Conservation (phyloP, 208 protist species). For the Trypanosomatidae sp. region DNA sequence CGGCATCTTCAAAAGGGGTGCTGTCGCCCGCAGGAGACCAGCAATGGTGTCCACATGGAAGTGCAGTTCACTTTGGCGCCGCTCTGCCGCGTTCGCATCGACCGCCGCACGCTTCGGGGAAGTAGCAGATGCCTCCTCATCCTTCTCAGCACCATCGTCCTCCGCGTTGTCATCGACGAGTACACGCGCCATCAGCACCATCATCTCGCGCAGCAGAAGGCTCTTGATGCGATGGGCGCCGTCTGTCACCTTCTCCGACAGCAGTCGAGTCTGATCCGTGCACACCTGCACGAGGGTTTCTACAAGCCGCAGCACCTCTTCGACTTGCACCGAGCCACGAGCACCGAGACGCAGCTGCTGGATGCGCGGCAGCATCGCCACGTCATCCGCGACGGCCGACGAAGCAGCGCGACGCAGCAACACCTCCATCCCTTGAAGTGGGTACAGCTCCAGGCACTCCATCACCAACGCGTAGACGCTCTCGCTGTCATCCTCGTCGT, state of each 20-base stretch:
- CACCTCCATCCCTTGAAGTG: constrained; percentile 45
- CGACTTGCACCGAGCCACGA: constrained; percentile 25
- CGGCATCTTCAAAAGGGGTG: constrained; percentile 58
- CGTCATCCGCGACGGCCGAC: constrained; percentile 22
- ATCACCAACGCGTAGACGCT: constrained; percentile 53
- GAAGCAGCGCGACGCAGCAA: constrained; percentile 37
- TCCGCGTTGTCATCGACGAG: constrained; percentile 34
- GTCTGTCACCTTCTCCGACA: constrained; percentile 57
- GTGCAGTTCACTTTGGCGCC: constrained; percentile 25
- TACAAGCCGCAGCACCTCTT: constrained; percentile 47
- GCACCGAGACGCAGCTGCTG: constrained; percentile 18
- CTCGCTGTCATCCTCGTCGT: constrained; percentile 53
- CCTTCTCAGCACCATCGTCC: constrained; percentile 9
- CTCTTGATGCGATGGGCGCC: constrained; percentile 46
- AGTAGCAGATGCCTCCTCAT: constrained; percentile 4
- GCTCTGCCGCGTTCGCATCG: constrained; percentile 5
- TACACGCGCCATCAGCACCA: constrained; percentile 78
- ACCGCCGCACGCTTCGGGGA: not conserved
- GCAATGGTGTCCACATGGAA: constrained; percentile 67
- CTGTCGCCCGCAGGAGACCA: constrained; percentile 66
- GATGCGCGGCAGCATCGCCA: constrained; percentile 28
- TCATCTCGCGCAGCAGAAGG: constrained; percentile 44
- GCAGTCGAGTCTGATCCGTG: constrained; percentile 47
- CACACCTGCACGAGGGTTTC: constrained; percentile 51
- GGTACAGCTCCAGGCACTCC: constrained; percentile 43